These are phyloP conservation scores for Tagetes erecta DNA, from an alignment of 129 eudicot species.

Conservation along the genomic window DNA sequence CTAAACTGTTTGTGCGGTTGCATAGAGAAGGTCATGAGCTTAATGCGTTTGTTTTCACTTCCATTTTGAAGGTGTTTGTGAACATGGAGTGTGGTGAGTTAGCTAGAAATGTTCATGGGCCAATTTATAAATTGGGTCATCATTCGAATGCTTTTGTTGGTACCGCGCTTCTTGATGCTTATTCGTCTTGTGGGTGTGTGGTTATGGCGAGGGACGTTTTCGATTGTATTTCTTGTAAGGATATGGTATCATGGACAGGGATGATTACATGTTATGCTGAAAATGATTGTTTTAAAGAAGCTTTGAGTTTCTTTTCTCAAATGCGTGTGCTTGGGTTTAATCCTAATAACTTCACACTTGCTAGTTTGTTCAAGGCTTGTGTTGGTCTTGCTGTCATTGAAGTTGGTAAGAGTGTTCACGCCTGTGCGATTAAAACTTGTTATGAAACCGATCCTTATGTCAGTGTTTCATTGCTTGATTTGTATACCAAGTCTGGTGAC, in stretches of 20 bases:
- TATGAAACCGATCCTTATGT: conserved; percentile 66
- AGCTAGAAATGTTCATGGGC: conserved; percentile 50
- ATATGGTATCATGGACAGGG: conserved; percentile 85
- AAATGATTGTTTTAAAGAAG: conserved; percentile 49
- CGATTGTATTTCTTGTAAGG: conserved; percentile 50
- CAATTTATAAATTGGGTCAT: conserved; percentile 54
- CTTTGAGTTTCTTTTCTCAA: conserved; percentile 42
- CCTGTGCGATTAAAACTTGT: conserved; percentile 51
- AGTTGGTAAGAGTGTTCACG: conserved; percentile 60
- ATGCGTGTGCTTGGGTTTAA: conserved; percentile 57
- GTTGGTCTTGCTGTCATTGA: conserved; percentile 51
- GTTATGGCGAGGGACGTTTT: conserved; percentile 52
- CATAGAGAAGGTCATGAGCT: conserved; percentile 79
- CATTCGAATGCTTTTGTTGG: conserved; percentile 64
- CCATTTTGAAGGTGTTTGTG: conserved; percentile 67
- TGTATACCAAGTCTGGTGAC: conserved; percentile 61
- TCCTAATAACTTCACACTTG: conserved; percentile 68
- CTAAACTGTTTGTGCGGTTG: conserved; percentile 49
- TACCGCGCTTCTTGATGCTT: conserved; percentile 71
- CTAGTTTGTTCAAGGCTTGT: conserved; percentile 70
- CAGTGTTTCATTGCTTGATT: conserved; percentile 63
- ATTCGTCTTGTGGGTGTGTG: conserved; percentile 55
- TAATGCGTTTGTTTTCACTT: conserved; percentile 63
- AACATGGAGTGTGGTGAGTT: conserved; percentile 51
- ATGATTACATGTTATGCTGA: conserved; percentile 79